Evolutionary conservation across 202 grass and related monocot genomes (phyloP), one percentile per base, ranked within the genome.

Genomic region (Digitaria exilis): DNA sequence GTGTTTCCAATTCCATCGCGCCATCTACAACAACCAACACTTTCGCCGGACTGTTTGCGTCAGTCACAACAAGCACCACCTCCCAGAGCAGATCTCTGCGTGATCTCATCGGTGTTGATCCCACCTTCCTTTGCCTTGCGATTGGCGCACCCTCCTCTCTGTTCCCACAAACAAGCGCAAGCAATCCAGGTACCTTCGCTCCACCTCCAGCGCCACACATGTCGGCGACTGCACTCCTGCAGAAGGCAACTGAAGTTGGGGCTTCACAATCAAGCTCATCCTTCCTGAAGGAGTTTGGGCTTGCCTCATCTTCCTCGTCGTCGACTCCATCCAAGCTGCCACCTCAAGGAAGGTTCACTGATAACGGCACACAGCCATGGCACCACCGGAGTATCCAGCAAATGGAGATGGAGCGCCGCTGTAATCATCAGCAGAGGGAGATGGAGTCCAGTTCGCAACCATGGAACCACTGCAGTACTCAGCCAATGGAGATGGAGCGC

Each of bases 151-250:
- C 89, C 17, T 78, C 89, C n/a, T 75, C 74, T 19, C 42, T 91
- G 28, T 91, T 91, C 78, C 26, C 82, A 0, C 89, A 88, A 60
- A 84, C 85, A 73, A 77, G 76, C 18, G 4, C 85, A 83, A 90
- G 88, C 43, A 72, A 85, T 45, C 50, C 85, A 0, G 57, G 89
- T 34, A 67, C 32, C 9, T 91, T 91, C 39, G 78, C 71, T 18
- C 73, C 84, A 24, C 82, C 87, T 67, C 73, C 87, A 19, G 67
- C 89, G 18, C 85, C 88, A 1, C 84, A 96, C 52, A 99, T 93
- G 84, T 99, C 96, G 0, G 96, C 96, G 2, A 99, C 96, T 0
- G 96, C 96, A 6, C 88, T 99, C 84, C 59, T 99, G 75, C 96
- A 96, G 87, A 99, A 96, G 65, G 96, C 96, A 3, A 79, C 96